phyloP scores from a whole-genome alignment of 352 stramenopile species.

The Pythium angustatum region DNA sequence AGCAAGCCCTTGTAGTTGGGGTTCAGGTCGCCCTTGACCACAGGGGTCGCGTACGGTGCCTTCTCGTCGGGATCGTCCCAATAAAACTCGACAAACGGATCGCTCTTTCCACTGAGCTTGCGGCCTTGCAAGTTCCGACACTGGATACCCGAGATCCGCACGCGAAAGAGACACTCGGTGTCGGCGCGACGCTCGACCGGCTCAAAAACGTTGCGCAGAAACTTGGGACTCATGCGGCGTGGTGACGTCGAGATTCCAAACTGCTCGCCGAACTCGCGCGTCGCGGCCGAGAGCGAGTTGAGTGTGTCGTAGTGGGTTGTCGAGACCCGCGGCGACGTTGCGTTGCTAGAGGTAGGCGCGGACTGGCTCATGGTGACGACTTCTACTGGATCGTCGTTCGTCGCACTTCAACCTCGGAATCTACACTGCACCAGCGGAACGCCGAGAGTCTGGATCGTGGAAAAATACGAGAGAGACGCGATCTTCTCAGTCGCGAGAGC shows the following conservation, averaged over 20 bases:
- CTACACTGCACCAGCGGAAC: slow-evolving; percentile 5
- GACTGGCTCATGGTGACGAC: slow-evolving; percentile 17
- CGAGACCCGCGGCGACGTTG: slow-evolving; percentile 39
- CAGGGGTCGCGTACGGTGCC: slow-evolving; percentile 73
- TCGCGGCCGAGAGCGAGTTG: slow-evolving; percentile 75
- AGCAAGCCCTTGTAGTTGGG: slow-evolving; percentile 88
- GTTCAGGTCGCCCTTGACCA: slow-evolving; percentile 87
- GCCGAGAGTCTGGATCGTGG: background rate
- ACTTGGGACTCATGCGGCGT: slow-evolving; percentile 57
- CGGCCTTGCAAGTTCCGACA: slow-evolving; percentile 83
- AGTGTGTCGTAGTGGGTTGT: slow-evolving; percentile 59
- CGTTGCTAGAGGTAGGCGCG: slow-evolving; percentile 35
- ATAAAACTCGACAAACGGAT: slow-evolving; percentile 88
- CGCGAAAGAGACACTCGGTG: slow-evolving; percentile 78
- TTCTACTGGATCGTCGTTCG: background rate
- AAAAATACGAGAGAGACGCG: background rate
- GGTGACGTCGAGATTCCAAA: slow-evolving; percentile 45
- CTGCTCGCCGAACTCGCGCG: slow-evolving; percentile 72
- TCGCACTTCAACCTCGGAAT: slow-evolving; percentile 31
- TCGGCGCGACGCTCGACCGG: slow-evolving; percentile 55
- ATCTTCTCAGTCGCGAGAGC: too few relatives aligned
- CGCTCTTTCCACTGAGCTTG: slow-evolving; percentile 81
- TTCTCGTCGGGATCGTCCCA: slow-evolving; percentile 78
- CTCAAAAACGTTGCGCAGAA: slow-evolving; percentile 69
- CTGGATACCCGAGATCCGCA: slow-evolving; percentile 86